Conservation (phyloP, 345 rosid genomes). For the Trapa bicornis region DNA sequence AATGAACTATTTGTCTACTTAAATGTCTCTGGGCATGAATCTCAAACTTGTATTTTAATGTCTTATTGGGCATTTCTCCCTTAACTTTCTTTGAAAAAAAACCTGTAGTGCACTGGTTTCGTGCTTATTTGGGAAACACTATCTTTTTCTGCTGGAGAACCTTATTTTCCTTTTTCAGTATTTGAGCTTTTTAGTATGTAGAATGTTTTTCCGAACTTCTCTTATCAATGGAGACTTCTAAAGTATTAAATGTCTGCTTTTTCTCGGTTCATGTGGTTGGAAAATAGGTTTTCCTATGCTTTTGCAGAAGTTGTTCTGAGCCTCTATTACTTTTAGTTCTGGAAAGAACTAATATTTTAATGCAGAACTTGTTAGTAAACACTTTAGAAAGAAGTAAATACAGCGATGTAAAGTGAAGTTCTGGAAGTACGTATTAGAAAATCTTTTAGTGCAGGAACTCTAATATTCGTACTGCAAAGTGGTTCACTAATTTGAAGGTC, state of each 20-base stretch:
- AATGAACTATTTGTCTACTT: conserved; percentile 42
- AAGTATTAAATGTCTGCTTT: background rate
- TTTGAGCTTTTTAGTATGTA: background rate
- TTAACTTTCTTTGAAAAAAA: conserved; percentile 23
- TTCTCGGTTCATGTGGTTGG: background rate
- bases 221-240: conserved; percentile 2
- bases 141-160: conserved; percentile 20
- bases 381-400: background rate
- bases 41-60: conserved; percentile 43
- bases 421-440: background rate
- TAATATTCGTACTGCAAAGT: background rate
- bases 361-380: no score
- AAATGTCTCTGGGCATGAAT: conserved; percentile 27
- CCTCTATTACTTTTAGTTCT: background rate
- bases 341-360: no score
- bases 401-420: background rate
- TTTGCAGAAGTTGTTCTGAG: background rate
- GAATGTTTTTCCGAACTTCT: background rate
- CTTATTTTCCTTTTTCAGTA: conserved; percentile 2
- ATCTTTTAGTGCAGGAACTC: background rate
- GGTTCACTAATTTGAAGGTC: background rate
- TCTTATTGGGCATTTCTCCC: conserved; percentile 15
- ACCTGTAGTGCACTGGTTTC: conserved; percentile 17
- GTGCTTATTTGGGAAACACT: conserved; percentile 17
- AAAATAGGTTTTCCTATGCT: conserved; percentile 1